phyloP scores from a whole-genome alignment of 768 basidiomycete genomes.

The Boletellus emodensis region DNA sequence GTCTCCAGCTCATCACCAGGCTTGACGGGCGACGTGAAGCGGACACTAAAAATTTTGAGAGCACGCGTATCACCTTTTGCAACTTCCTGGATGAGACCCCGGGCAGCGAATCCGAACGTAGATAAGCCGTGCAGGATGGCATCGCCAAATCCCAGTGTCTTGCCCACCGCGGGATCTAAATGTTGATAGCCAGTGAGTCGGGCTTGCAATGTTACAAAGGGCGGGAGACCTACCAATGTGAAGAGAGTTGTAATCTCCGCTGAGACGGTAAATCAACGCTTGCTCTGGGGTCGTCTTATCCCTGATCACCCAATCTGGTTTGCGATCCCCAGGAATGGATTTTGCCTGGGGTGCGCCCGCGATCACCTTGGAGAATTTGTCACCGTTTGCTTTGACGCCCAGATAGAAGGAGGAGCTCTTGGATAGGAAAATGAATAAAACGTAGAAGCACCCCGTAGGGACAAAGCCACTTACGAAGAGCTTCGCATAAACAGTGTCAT shows the following conservation, averaged over 20 bases:
- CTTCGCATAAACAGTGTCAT: constrained; percentile 56
- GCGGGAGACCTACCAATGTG: constrained; percentile 52
- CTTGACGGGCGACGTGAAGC: constrained; percentile 81
- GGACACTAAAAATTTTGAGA: constrained; percentile 63
- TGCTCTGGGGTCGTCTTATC: constrained; percentile 65
- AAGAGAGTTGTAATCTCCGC: constrained; percentile 76
- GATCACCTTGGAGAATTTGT: constrained; percentile 59
- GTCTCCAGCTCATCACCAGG: constrained; percentile 82
- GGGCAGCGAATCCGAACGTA: constrained; percentile 77
- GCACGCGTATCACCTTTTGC: constrained; percentile 58
- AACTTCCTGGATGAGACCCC: constrained; percentile 62
- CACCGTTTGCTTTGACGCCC: constrained; percentile 60
- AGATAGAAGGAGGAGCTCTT: constrained; percentile 67
- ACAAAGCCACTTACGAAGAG: constrained; percentile 47
- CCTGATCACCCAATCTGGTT: constrained; percentile 55
- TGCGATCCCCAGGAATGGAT: constrained; percentile 55
- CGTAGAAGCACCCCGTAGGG: background rate
- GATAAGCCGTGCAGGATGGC: constrained; percentile 84
- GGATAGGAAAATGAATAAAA: background rate
- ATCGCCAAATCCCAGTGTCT: constrained; percentile 73
- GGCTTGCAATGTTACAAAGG: background rate
- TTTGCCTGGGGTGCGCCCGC: constrained; percentile 59
- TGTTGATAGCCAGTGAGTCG: too few relatives aligned
- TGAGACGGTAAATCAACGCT: constrained; percentile 67
- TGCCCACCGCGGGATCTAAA: constrained; percentile 70